A percentile compares a stretch with the other conserved stretches of the same genome.
Conservation (phyloP, 768 basidiomycete species). For the Pleurotus tuber-regium region DNA sequence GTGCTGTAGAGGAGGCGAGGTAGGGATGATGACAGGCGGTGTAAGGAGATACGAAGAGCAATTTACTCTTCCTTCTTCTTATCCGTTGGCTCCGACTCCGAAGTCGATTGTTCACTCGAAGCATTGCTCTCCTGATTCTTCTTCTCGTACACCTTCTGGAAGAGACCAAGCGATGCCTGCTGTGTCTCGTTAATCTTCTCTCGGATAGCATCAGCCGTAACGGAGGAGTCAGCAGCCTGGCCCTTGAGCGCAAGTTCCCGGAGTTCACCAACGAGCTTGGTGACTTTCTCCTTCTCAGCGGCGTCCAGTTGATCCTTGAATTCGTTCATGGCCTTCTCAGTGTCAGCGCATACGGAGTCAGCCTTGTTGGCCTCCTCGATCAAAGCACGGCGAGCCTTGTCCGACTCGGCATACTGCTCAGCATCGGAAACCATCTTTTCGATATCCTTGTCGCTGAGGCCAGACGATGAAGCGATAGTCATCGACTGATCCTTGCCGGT, state of each 20-base stretch:
- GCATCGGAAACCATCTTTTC: slow-evolving; percentile 96
- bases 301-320: slow-evolving; percentile 97
- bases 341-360: slow-evolving; percentile 90
- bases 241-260: slow-evolving; percentile 89
- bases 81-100: slow-evolving; percentile 48
- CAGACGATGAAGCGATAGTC: slow-evolving; percentile 98
- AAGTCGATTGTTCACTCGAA: slow-evolving; percentile 37
- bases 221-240: slow-evolving; percentile 75
- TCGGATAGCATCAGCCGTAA: slow-evolving; percentile 86
- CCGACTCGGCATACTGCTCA: slow-evolving; percentile 90
- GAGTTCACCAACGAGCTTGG: slow-evolving; percentile 82
- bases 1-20: slow-evolving; percentile 9
- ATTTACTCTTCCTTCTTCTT: slow-evolving; percentile 92
- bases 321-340: slow-evolving; percentile 97
- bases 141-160: slow-evolving; percentile 99
- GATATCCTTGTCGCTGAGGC: slow-evolving; percentile 94
- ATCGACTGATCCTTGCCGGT: slow-evolving; percentile 89
- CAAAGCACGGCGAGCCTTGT: slow-evolving; percentile 81
- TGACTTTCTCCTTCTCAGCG: slow-evolving; percentile 91
- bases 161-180: slow-evolving; percentile 90
- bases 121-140: slow-evolving; percentile 68
- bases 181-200: slow-evolving; percentile 94
- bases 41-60: slow-evolving; percentile 2
- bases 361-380: slow-evolving; percentile 98
- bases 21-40: slow-evolving; percentile 7